Evolutionary conservation across 345 rosid species (phyloP).

Genomic region (Chamaenerion angustifolium): DNA sequence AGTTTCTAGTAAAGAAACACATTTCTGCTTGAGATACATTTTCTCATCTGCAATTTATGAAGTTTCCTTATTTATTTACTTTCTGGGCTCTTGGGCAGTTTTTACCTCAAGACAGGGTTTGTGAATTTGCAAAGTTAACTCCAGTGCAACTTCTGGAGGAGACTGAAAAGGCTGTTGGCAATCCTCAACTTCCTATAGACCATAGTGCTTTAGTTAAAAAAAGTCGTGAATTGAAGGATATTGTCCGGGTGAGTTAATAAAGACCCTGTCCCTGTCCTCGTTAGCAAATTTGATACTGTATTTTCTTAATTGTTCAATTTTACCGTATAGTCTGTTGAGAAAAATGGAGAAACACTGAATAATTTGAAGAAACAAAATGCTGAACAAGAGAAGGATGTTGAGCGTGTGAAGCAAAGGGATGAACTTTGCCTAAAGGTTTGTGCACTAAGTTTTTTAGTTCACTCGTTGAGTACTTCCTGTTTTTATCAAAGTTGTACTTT

Average conservation of each 20-base stretch:
- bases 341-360: slow-evolving; percentile 60
- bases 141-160: slow-evolving; percentile 91
- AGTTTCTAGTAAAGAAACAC: no score
- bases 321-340: slow-evolving; percentile 43
- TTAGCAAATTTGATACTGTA: neutral
- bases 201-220: slow-evolving; percentile 63
- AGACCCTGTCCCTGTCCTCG: neutral
- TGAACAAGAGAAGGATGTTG: slow-evolving; percentile 87
- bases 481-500: neutral
- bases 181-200: slow-evolving; percentile 78
- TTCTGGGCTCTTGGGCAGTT: slow-evolving; percentile 26
- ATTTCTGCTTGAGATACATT: no score
- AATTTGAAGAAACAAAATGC: slow-evolving; percentile 58
- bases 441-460: neutral
- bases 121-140: slow-evolving; percentile 87
- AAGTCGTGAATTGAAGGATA: slow-evolving; percentile 53
- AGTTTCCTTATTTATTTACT: neutral
- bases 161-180: slow-evolving; percentile 96
- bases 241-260: slow-evolving; percentile 29
- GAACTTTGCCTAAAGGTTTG: slow-evolving; percentile 56
- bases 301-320: neutral
- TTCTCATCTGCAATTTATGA: no score
- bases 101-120: slow-evolving; percentile 87
- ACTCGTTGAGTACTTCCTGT: no score
- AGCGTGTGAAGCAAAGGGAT: slow-evolving; percentile 71